phyloP scores from a whole-genome alignment of 2,329 filamentous ascomycete species.

The Cercospora sp. region DNA sequence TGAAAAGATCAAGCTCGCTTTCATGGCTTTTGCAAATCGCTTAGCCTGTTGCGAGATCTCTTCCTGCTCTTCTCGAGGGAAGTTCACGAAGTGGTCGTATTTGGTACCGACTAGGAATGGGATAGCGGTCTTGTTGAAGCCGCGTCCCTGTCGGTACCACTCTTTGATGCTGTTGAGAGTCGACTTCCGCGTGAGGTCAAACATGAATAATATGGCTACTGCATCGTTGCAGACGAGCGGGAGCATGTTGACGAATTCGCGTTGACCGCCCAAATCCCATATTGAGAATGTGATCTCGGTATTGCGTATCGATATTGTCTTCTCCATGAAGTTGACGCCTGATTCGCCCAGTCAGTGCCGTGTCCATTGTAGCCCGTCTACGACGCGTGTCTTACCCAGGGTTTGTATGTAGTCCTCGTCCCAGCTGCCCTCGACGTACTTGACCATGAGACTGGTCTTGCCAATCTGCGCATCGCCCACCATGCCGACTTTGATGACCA shows the following conservation, averaged over 20 bases:
- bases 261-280: slow-evolving; percentile 96
- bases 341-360: slow-evolving; percentile 12
- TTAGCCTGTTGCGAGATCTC: slow-evolving; percentile 98
- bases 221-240: slow-evolving; percentile 99
- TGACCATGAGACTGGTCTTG: slow-evolving; percentile 99
- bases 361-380: not conserved
- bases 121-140: slow-evolving; percentile 99
- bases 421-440: slow-evolving; percentile 99
- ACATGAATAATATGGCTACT: slow-evolving; percentile 99
- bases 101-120: slow-evolving; percentile 96
- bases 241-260: slow-evolving; percentile 99
- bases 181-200: slow-evolving; percentile 95
- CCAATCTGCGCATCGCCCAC: slow-evolving; percentile 98
- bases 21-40: slow-evolving; percentile 97
- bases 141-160: slow-evolving; percentile 95
- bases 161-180: slow-evolving; percentile 99
- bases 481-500: slow-evolving; percentile 99
- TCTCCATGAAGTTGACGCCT: slow-evolving; percentile 99
- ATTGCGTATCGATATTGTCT: slow-evolving; percentile 98
- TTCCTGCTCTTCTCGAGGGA: slow-evolving; percentile 94
- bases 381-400: slow-evolving; percentile 57
- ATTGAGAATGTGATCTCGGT: slow-evolving; percentile 99
- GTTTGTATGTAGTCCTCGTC: slow-evolving; percentile 99
- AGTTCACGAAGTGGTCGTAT: slow-evolving; percentile 99
- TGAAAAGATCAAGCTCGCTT: slow-evolving; percentile 94